phyloP scores from a whole-genome alignment of 306 rosid species.

The Quercus berberidifolia region DNA sequence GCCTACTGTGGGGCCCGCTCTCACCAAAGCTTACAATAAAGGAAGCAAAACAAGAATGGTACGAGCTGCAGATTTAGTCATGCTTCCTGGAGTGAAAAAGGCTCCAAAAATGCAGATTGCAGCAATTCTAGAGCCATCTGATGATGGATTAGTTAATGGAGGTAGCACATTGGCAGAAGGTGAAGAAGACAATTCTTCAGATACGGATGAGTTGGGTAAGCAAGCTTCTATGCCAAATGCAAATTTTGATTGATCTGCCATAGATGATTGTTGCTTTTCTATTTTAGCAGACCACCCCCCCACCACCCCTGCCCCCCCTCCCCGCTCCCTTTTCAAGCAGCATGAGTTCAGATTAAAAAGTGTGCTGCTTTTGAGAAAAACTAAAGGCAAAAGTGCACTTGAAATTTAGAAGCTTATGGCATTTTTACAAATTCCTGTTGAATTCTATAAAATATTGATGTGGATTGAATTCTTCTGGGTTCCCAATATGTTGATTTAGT shows the following conservation, averaged over 20 bases:
- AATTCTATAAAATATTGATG: neutral
- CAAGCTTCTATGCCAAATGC: neutral
- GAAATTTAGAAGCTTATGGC: neutral
- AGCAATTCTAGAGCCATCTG: conserved; percentile 81
- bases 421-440: neutral
- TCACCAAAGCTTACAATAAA: conserved; percentile 87
- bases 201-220: conserved; percentile 60
- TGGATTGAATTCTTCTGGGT: neutral
- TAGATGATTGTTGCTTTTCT: neutral
- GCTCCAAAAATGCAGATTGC: conserved; percentile 83
- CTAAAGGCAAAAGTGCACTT: too few species aligned
- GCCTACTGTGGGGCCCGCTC: conserved; percentile 77
- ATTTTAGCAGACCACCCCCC: too few species aligned
- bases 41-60: conserved; percentile 64
- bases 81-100: conserved; percentile 72
- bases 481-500: neutral
- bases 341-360: too few species aligned
- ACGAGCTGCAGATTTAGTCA: conserved; percentile 62
- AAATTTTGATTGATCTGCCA: neutral
- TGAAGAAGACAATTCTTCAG: conserved; percentile 68
- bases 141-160: conserved; percentile 47
- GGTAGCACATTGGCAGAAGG: conserved; percentile 50
- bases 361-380: too few species aligned
- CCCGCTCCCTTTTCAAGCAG: too few species aligned
- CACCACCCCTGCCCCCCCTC: too few species aligned